phyloP scores from a whole-genome alignment of 2,329 filamentous ascomycete genomes.

The Pseudopithomyces maydicus region DNA sequence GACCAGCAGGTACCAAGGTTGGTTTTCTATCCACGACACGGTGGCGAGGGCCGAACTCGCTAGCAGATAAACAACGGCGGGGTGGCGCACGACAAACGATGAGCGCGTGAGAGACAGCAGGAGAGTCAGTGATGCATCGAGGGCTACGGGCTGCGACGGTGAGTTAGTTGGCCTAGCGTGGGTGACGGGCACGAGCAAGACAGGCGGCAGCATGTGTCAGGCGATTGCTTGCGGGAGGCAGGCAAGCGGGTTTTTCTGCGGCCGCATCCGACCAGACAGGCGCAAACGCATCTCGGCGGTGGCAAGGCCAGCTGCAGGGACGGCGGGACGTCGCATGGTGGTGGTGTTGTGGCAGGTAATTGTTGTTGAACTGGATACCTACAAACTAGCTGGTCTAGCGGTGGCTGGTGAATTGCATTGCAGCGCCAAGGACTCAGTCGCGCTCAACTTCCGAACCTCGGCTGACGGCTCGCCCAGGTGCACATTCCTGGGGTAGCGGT shows the following conservation, averaged over 20 bases:
- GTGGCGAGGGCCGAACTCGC: not conserved
- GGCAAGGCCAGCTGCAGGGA: not conserved
- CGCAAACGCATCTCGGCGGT: not conserved
- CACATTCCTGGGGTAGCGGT: conserved; percentile 22
- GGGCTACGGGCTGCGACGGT: not conserved
- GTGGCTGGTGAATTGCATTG: not conserved
- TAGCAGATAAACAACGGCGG: not conserved
- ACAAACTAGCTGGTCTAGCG: too few relatives aligned
- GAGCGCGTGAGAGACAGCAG: not conserved
- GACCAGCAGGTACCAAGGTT: not conserved
- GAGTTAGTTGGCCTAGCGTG: not conserved
- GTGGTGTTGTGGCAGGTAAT: too few relatives aligned
- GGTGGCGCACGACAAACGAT: not conserved
- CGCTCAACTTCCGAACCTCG: conserved; percentile 15
- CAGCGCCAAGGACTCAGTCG: conserved; percentile 4
- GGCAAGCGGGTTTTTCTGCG: not conserved
- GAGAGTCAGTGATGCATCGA: not conserved
- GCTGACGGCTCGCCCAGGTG: conserved; percentile 11
- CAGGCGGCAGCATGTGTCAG: not conserved
- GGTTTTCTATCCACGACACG: not conserved
- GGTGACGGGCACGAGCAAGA: not conserved
- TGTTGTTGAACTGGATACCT: too few relatives aligned
- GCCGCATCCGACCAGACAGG: not conserved
- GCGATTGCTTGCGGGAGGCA: not conserved
- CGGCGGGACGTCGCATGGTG: not conserved